Evolutionary conservation across 1,139 yeast genomes (phyloP).

Genomic region (Casaregolazyma suthepensis): DNA sequence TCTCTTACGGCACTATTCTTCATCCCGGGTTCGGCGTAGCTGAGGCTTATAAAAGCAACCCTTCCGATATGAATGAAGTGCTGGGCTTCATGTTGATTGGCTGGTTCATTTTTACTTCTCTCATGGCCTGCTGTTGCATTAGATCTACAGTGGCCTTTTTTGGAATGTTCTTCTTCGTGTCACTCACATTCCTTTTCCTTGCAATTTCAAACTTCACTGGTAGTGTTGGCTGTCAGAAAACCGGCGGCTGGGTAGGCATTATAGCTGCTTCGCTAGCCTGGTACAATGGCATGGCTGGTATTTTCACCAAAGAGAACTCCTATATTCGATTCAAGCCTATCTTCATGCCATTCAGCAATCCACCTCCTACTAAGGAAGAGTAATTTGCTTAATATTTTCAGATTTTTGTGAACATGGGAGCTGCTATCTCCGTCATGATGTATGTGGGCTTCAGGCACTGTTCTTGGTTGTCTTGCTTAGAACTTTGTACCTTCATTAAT

Average conservation of each 20-base stretch:
- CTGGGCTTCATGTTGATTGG: slow-evolving; percentile 70
- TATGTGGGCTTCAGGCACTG: neutral
- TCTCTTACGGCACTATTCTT: slow-evolving; percentile 65
- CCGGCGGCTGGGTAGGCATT: slow-evolving; percentile 77
- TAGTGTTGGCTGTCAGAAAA: slow-evolving; percentile 43
- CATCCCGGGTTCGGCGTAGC: slow-evolving; percentile 69
- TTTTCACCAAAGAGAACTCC: slow-evolving; percentile 65
- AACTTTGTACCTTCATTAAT: no score
- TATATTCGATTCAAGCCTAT: slow-evolving; percentile 52
- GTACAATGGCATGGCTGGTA: slow-evolving; percentile 89
- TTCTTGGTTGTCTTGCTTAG: neutral
- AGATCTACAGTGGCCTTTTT: slow-evolving; percentile 79
- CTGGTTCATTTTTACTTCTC: slow-evolving; percentile 75
- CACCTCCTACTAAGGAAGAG: neutral
- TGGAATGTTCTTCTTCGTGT: slow-evolving; percentile 55
- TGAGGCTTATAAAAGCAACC: slow-evolving; percentile 42
- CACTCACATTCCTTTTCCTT: slow-evolving; percentile 61
- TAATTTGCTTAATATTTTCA: neutral
- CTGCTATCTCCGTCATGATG: no score
- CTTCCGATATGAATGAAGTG: slow-evolving; percentile 45
- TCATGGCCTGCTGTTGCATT: slow-evolving; percentile 60
- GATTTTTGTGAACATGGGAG: neutral
- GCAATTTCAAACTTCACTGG: slow-evolving; percentile 52
- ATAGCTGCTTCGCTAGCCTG: slow-evolving; percentile 74
- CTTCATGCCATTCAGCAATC: slow-evolving; percentile 25